Conservation (phyloP, 2,329 filamentous ascomycete species). For the Aureobasidium sp. region DNA sequence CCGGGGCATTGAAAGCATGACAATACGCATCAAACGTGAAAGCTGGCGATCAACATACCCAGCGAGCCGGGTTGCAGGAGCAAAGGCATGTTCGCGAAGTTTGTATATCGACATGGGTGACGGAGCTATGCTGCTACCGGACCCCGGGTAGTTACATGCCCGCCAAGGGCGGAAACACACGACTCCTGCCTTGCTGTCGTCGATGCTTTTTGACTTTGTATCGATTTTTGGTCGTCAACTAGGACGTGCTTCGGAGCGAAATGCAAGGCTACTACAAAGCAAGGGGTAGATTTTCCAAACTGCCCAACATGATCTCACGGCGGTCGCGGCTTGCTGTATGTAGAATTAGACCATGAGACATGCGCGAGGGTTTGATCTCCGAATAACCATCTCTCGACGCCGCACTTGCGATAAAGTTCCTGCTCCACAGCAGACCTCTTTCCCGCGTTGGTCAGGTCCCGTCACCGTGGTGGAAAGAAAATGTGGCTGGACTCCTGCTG, state of each 20-base stretch:
- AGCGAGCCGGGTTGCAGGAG: background rate
- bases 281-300: background rate
- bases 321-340: background rate
- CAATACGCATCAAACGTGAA: too few species aligned
- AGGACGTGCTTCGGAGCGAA: background rate
- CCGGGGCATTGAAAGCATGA: background rate
- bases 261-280: background rate
- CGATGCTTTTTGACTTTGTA: background rate
- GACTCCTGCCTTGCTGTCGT: background rate
- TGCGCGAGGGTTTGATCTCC: background rate
- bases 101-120: background rate
- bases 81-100: background rate
- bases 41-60: background rate
- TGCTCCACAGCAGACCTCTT: constrained; percentile 1
- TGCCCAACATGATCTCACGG: background rate
- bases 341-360: background rate
- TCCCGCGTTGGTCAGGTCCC: background rate
- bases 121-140: background rate
- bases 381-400: background rate
- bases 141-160: background rate
- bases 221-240: background rate
- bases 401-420: background rate
- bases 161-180: background rate
- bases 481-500: background rate
- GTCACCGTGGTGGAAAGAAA: background rate